These are phyloP conservation scores for Sanghuangporus sanghuang DNA, from an alignment of 1,284 basidiomycete species.

Conservation along the genomic window DNA sequence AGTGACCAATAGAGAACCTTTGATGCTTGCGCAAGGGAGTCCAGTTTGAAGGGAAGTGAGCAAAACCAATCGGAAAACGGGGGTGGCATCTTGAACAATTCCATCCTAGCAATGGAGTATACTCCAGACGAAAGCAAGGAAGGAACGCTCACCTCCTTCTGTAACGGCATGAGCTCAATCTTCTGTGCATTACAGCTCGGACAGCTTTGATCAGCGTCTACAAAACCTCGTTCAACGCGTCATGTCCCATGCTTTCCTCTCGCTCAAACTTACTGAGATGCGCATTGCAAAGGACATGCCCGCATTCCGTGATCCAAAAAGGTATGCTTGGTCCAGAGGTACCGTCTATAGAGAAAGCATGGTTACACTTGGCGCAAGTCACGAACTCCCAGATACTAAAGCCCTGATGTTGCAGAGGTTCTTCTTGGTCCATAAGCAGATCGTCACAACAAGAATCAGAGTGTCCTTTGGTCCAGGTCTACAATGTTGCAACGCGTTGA, in stretches of 20 bases:
- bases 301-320: conserved; percentile 82
- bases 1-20: conserved; percentile 41
- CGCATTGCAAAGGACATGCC: conserved; percentile 74
- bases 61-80: conserved; percentile 79
- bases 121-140: background rate
- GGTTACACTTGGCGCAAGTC: conserved; percentile 58
- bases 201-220: conserved; percentile 70
- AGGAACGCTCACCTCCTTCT: conserved; percentile 48
- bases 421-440: background rate
- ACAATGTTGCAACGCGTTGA: background rate
- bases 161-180: conserved; percentile 67
- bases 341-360: conserved; percentile 48
- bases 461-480: background rate
- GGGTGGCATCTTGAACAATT: conserved; percentile 51
- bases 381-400: conserved; percentile 79
- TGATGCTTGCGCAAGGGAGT: conserved; percentile 55
- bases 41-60: conserved; percentile 53
- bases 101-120: conserved; percentile 2
- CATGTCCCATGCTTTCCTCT: background rate
- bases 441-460: background rate
- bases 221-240: background rate
- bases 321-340: conserved; percentile 51
- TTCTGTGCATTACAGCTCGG: conserved; percentile 52
- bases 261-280: conserved; percentile 60
- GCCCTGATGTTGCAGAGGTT: conserved; percentile 4